Evolutionary conservation across 1,139 yeast genomes (phyloP).

Genomic region (Casaregolazyma lundiana): DNA sequence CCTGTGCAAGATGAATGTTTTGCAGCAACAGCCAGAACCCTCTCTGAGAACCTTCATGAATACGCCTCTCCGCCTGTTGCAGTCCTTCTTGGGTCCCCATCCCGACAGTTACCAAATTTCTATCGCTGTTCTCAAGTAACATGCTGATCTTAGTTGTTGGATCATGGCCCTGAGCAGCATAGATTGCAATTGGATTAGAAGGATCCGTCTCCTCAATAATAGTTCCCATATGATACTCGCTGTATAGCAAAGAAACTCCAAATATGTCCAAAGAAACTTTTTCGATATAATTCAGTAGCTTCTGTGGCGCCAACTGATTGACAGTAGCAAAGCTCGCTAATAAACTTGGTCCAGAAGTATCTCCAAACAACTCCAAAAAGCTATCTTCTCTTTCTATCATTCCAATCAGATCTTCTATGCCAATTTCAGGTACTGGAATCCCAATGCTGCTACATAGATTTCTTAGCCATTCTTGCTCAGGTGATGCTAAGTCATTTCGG

Average conservation of each 20-base stretch:
- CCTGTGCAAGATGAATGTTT: conserved; percentile 67
- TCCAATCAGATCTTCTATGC: conserved; percentile 5
- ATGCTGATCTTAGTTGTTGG: conserved; percentile 53
- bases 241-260: conserved; percentile 12
- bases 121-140: conserved; percentile 35
- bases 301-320: conserved; percentile 23
- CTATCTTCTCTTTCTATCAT: background rate
- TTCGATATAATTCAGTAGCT: conserved; percentile 19
- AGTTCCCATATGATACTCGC: conserved; percentile 16
- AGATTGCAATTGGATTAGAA: conserved; percentile 46
- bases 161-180: conserved; percentile 62
- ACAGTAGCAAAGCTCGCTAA: conserved; percentile 13
- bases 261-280: conserved; percentile 15
- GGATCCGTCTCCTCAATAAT: conserved; percentile 21
- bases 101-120: conserved; percentile 46
- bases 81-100: conserved; percentile 75
- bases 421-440: background rate
- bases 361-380: background rate
- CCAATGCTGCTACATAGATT: background rate
- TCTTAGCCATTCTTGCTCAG: conserved; percentile 1
- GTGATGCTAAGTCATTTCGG: background rate
- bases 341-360: background rate
- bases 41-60: conserved; percentile 41
- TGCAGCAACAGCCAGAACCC: conserved; percentile 74
- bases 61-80: conserved; percentile 49